A percentile compares a stretch with the other conserved stretches of the same genome.
These are phyloP conservation scores for Colletotrichum abscissum DNA, from an alignment of 2,329 filamentous ascomycete species.

Conservation along the genomic window DNA sequence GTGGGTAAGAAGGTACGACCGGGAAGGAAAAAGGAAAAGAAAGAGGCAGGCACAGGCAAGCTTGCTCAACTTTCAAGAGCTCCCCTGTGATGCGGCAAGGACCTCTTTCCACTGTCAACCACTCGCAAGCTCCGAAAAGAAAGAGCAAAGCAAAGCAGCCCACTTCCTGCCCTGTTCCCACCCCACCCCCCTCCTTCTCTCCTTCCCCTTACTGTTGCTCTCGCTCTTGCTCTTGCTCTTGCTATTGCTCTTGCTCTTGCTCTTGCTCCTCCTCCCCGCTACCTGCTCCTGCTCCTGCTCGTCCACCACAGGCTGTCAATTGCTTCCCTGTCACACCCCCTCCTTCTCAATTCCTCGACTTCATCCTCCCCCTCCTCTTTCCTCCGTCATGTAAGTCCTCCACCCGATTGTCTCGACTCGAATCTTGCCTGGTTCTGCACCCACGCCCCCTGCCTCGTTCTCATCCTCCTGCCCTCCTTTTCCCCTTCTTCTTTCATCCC, in stretches of 20 bases:
- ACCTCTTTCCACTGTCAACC: slow-evolving; percentile 19
- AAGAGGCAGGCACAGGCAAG: slow-evolving; percentile 1
- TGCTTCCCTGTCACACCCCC: slow-evolving; percentile 20
- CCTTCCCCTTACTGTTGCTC: background rate
- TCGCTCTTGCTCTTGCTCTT: background rate
- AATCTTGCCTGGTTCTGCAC: slow-evolving; percentile 19
- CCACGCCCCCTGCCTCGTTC: slow-evolving; percentile 8
- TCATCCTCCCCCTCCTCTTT: slow-evolving; percentile 1
- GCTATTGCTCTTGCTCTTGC: no score
- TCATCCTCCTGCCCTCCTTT: background rate
- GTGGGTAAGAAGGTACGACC: background rate
- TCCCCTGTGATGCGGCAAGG: slow-evolving; percentile 11
- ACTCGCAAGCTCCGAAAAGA: slow-evolving; percentile 33
- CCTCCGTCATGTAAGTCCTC: slow-evolving; percentile 1
- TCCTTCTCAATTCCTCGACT: slow-evolving; percentile 11
- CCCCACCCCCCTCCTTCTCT: slow-evolving; percentile 3
- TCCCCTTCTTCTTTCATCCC: background rate
- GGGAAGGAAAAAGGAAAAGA: background rate
- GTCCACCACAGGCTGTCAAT: background rate
- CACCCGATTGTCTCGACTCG: slow-evolving; percentile 3
- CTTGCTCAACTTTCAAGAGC: slow-evolving; percentile 4
- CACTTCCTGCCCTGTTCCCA: slow-evolving; percentile 1
- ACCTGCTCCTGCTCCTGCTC: background rate
- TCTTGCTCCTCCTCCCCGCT: background rate
- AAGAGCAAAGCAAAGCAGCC: slow-evolving; percentile 8